Evolutionary conservation across 2,329 filamentous ascomycete genomes (phyloP), one percentile per base, ranked within the genome.

Genomic region (Aspergillus tanneri): DNA sequence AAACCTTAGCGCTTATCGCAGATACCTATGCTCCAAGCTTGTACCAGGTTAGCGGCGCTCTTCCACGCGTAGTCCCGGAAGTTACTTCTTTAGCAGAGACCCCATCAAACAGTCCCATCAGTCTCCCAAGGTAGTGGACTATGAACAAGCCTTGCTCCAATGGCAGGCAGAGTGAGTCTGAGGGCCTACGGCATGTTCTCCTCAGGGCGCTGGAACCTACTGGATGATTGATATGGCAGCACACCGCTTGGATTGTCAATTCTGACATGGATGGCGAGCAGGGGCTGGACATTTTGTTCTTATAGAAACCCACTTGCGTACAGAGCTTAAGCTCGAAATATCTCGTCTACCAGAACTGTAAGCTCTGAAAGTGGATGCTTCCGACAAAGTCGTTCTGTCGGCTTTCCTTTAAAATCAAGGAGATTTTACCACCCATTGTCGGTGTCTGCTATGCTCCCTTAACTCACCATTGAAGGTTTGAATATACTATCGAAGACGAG

Each of bases 21-120:
- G 40, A 43, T 8, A 32, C 18, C 3, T 43, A 43, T 43, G 2
- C 18, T 34, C n/a, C 40, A 34, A 30, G 27, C 40, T 32, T 43
- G 40, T 14, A 43, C 18, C 11, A 43, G 18, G 9, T 23, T 43
- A 12, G 6, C 27, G 40, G 32, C n/a, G n/a, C 27, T 23, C 27
- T 43, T n/a, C 18, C 40, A 23, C 27, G 4, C 2, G 10, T 22
- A 2, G 8, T 12, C 10, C 25, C 32, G 18, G 40, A 24, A 14
- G 12, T 30, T 43, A n/a, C 12, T 22, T 23, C 40, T 11, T 23
- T 12, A 2, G 14, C 18, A 18, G 18, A 43, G 2, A 18, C 11
- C 14, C 5, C n/a, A 23, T 19, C 23, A 40, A 25, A 18, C n/a
- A 18, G 6, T 7, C n/a, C 14, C 12, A 12, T 11, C 7, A 7